Conservation (phyloP, 1,284 basidiomycete genomes). For the Fomitopsis betulina region DNA sequence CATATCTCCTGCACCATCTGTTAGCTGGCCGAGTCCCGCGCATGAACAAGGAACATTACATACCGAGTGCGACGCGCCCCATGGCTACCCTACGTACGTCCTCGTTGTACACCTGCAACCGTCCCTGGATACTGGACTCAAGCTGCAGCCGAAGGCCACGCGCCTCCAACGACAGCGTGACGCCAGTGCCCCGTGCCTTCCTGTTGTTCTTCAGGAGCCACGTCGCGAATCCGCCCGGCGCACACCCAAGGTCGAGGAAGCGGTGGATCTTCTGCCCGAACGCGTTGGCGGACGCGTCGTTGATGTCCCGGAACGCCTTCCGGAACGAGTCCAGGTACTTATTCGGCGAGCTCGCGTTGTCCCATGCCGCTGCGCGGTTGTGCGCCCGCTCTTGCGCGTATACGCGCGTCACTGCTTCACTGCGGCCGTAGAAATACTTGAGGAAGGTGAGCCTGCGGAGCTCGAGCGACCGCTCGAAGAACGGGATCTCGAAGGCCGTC, state of each 20-base stretch:
- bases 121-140: neutral
- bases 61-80: neutral
- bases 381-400: constrained; percentile 3
- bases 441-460: constrained; percentile 2
- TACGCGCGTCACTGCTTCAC: neutral
- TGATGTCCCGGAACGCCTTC: constrained; percentile 6
- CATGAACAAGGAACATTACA: neutral
- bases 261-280: constrained; percentile 6
- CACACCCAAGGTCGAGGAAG: constrained; percentile 20
- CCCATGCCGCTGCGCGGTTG: neutral
- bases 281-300: neutral
- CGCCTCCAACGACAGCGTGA: constrained; percentile 15
- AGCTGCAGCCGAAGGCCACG: constrained; percentile 5
- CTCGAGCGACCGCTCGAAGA: constrained; percentile 2
- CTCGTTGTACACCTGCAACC: constrained; percentile 7
- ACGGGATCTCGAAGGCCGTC: constrained; percentile 5
- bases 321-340: neutral
- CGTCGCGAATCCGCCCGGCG: constrained; percentile 18
- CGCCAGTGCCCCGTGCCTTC: constrained; percentile 11
- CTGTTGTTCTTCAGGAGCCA: constrained; percentile 15
- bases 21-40: neutral
- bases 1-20: neutral
- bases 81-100: constrained; percentile 8
- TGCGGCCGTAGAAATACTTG: constrained; percentile 7
- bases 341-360: neutral